Base-by-base conservation (phyloP, 164 flowering plant genomes). In the Aristolochia contorta region DNA sequence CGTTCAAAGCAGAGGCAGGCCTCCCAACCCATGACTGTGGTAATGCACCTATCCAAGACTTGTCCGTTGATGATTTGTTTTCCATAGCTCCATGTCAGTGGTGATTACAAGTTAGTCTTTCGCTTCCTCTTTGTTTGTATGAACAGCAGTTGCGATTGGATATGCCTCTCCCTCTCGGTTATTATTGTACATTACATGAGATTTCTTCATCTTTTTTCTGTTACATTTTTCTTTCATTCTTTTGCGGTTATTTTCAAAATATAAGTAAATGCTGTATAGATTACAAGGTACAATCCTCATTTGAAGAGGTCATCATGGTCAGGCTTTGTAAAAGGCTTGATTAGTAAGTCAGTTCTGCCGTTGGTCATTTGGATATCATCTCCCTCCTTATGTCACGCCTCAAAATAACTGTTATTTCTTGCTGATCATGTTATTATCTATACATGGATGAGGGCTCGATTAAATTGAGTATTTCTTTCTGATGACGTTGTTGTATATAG, bases 391-490 rank as follows among this genome's bases (percentile, higher is more conserved):
- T 6, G 12, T 3, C 45, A 60, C 22, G 20, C 24, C 32, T 53
- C 19, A 5, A 27, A 2, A 2, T 2, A 3, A 10, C 1, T 50
- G 47, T 67, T 64, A 33, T 59, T 58, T 0, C 49, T 62, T 56
- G 71, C 64, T 49, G 63, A 43, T 12, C 67, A 10, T 4, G 43
- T 37, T 37, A 6, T 8, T 10, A 27, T 27, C 5, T 27, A 27
- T 27, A 27, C 30, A 27, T 27, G 30, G 30, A 10, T 18, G 43
- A 56, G 37, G 20, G 37, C 32, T 53, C 24, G 5, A 2, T 27
- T 27, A 27, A 1, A 10, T 2, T 50, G 47, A 5, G 64, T 61
- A 33, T 59, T 58, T 0, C 50, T 62, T 56, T 69, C 64, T 49
- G 63, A 43, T 12, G 69, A 10, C 7, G 10, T 37, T 37, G 1